These are phyloP conservation scores for Pseudoperonospora humuli DNA, from an alignment of 352 stramenopile genomes.

Conservation along the genomic window DNA sequence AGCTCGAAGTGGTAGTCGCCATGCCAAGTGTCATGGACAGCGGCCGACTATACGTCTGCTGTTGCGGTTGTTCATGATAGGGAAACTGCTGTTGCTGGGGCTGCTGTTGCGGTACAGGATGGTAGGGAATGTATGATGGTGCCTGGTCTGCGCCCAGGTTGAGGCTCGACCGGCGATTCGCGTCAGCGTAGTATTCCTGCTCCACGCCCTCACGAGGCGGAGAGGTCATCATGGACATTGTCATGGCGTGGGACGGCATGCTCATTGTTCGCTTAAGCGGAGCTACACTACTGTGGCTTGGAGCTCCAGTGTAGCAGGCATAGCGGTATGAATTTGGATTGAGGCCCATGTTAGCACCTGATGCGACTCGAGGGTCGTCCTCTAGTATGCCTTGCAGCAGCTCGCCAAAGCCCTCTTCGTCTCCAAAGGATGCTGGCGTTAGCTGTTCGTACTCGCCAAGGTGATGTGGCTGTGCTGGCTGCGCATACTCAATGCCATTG, in stretches of 20 bases:
- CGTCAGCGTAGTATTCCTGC: constrained; percentile 23
- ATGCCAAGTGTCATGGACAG: constrained; percentile 20
- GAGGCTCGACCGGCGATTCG: constrained; percentile 18
- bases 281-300: constrained; percentile 10
- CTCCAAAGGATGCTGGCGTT: constrained; percentile 36
- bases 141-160: constrained; percentile 17
- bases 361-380: constrained; percentile 38
- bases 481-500: constrained; percentile 25
- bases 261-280: constrained; percentile 32
- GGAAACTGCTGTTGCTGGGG: constrained; percentile 20
- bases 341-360: constrained; percentile 7
- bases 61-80: constrained; percentile 4
- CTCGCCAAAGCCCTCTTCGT: constrained; percentile 64
- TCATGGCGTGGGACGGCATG: constrained; percentile 28
- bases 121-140: constrained; percentile 18
- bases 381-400: constrained; percentile 66
- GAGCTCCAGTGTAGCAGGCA: constrained; percentile 13
- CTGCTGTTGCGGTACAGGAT: constrained; percentile 19
- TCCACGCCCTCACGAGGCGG: constrained; percentile 11
- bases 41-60: constrained; percentile 20
- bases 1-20: constrained; percentile 20
- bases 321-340: constrained; percentile 18
- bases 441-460: constrained; percentile 47
- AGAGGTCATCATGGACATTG: constrained; percentile 11
- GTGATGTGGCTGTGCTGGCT: constrained; percentile 12